phyloP scores from a whole-genome alignment of 2,329 filamentous ascomycete genomes.

The Reticulascus tulasneorum region DNA sequence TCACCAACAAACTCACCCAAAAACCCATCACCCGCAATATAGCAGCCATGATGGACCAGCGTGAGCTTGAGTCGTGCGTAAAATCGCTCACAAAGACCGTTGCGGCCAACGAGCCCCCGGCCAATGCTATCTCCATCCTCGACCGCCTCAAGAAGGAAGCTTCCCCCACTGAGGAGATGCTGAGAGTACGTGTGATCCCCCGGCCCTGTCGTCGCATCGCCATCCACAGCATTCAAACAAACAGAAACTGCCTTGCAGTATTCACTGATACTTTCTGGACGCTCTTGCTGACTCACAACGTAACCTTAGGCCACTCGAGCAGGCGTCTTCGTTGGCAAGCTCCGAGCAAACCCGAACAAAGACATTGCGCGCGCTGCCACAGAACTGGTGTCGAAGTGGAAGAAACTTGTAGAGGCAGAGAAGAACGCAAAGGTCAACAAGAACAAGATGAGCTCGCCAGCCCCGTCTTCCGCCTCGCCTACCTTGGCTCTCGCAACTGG shows the following conservation, averaged over 20 bases:
- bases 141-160: constrained; percentile 76
- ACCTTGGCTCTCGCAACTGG: constrained; percentile 39
- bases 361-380: constrained; percentile 73
- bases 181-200: constrained; percentile 63
- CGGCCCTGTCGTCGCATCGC: no score
- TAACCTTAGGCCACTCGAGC: constrained; percentile 79
- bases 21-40: constrained; percentile 1
- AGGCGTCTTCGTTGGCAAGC: constrained; percentile 83
- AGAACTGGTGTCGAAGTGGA: constrained; percentile 86
- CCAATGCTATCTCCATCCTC: constrained; percentile 70
- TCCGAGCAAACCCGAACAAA: constrained; percentile 72
- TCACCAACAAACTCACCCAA: background rate
- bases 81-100: constrained; percentile 79
- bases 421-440: constrained; percentile 42
- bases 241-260: background rate
- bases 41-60: constrained; percentile 62
- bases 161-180: constrained; percentile 79
- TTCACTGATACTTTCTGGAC: background rate
- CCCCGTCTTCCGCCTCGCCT: constrained; percentile 52
- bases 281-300: background rate
- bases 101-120: constrained; percentile 66
- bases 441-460: constrained; percentile 35
- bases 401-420: constrained; percentile 67
- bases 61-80: constrained; percentile 73
- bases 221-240: constrained; percentile 6